Percentiles rank a stretch among this genome's conserved stretches.
Conservation (phyloP, 2,329 filamentous ascomycete species). For the Diaporthe ampelina region DNA sequence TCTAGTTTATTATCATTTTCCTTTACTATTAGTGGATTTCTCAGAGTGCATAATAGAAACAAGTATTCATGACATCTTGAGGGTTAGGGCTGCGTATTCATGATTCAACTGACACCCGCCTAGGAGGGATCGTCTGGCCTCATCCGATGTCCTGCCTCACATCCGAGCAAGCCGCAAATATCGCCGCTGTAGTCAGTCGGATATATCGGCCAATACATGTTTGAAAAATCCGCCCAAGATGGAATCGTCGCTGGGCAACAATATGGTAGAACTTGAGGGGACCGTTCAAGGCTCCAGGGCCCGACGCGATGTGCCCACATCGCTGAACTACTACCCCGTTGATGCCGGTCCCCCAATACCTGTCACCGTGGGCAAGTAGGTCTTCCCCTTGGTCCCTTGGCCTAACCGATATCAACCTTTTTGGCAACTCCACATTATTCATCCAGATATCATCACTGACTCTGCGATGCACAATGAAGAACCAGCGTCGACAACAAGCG, state of each 20-base stretch:
- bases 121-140: neutral
- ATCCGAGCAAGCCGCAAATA: neutral
- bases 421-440: no score
- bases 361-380: slow-evolving; percentile 33
- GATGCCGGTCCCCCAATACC: slow-evolving; percentile 26
- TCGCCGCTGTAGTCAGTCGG: no score
- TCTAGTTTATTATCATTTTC: no score
- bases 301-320: slow-evolving; percentile 19
- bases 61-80: neutral
- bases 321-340: slow-evolving; percentile 36
- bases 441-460: neutral
- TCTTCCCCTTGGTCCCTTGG: neutral
- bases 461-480: neutral
- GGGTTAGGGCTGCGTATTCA: slow-evolving; percentile 7
- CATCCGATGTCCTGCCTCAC: neutral
- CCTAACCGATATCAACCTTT: no score
- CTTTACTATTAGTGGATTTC: no score
- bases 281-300: neutral
- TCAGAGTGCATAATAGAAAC: no score
- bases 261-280: neutral
- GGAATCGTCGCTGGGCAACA: neutral
- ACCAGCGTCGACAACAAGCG: slow-evolving; percentile 76
- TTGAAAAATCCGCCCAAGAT: no score
- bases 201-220: accelerated
- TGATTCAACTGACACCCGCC: neutral